Base-by-base conservation (phyloP, 1,284 basidiomycete species). In the Cutaneotrichosporon cavernicola region DNA sequence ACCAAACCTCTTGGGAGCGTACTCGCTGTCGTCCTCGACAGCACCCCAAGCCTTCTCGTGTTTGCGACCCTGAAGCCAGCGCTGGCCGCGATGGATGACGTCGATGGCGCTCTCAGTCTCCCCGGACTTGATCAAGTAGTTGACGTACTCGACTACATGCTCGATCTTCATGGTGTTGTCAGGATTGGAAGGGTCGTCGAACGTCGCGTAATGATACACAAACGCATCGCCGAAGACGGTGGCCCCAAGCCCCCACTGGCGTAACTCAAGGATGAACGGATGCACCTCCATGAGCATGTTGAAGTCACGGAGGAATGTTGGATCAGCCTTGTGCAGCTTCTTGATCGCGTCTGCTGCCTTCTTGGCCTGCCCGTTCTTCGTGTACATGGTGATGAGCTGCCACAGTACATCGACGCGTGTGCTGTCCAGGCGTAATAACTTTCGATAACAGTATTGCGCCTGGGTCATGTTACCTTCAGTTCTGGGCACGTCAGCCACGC, bases 361-460 rank as follows among this genome's bases (percentile, higher is more conserved):
- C 67, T 85, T 83, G 50, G 88, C 80, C 43, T 92, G 87, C 0
- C 86, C 88, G 34, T 89, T 85, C 67, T 91, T 87, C 69, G 89
- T 89, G 6, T 93, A 89, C 7, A 97, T 84, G 4, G 86, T 83
- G 0, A 94, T 92, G 2, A 93, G 87, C 70, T 98, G 93, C 92
- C 92, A 97, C 30, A 96, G 85, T 1, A 90, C 89, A 65, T 90
- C 88, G 10, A 92, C 85, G 68, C 97, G 94, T 5, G 84, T 83
- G 6, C 90, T 89, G 73, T 95, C 89, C 31, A 90, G 83, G 67
- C 85, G 88, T 73, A 90, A 87, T 0, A 91, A 87, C 74, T 97
- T 95, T 0, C 89, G 85, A 72, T 91, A 90, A 75, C 96, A 98
- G 76, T 98, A 97, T 32, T 97, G 81, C 0, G 93, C 91, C 79